Base-by-base conservation (phyloP, 176 grass and related monocot genomes). In the Ensete ventricosum region DNA sequence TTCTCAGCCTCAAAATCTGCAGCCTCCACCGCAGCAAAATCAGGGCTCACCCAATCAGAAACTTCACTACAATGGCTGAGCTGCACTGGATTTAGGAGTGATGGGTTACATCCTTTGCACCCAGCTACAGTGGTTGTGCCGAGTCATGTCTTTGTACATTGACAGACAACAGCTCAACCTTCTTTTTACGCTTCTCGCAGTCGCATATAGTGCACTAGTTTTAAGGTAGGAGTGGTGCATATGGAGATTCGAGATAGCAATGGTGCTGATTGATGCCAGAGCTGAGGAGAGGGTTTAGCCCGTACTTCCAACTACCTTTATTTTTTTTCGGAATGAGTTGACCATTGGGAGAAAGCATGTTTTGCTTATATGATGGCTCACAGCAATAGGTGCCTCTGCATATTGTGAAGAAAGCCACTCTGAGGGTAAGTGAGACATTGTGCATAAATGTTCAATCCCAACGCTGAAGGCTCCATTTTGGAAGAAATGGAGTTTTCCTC, bases 31-130 rank as follows among this genome's bases (percentile, higher is more conserved):
- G 11, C 74, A 23, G 34, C 29, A 77, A 65, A 65, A 9, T 52
- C 75, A 77, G 43, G 52, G 59, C 43, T 65, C 43, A 25, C 9
- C 58, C 16, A 77, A 65, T 43, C 48, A 53, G 34, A 77, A 77
- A 52, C 58, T 53, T 52, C 58, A 77, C 11, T 53, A 65, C 34
- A 77, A 77, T 77, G 58, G 75, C 59, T 64, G 49, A 77, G 54
- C 19, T 76, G 14, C 17, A 50, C 2, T 9, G 48, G 59, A 20
- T 63, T 6, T 2, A 27, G 8, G 13, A 16, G 48, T 53, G 59
- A 25, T 64, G 58, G 34, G 75, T 64, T 77, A 26, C 43, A 52
- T 77, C 53, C 75, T 48, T 59, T 65, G 20, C 58, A 77, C 20
- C 59, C 43, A 66, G 60, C 75, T 26, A 17, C 19, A 65, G 11